These are phyloP conservation scores for Xenosphaeropsis pyriputrescens DNA, from an alignment of 2,329 filamentous ascomycete species.

Conservation along the genomic window DNA sequence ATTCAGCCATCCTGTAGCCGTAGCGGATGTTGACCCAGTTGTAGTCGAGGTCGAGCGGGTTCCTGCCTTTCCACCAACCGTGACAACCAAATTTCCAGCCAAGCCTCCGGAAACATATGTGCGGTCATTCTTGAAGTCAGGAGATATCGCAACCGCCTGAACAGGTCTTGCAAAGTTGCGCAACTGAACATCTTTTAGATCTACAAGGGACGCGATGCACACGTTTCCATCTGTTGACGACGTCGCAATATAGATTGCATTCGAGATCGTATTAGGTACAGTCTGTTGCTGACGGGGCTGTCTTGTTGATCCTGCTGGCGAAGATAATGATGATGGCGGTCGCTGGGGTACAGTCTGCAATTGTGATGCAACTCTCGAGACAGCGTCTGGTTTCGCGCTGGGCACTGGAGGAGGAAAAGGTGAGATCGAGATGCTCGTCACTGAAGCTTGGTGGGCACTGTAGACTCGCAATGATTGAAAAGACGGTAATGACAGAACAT, in stretches of 20 bases:
- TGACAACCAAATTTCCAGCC: conserved; percentile 77
- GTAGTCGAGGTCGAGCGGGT: conserved; percentile 76
- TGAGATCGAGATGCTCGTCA: conserved; percentile 82
- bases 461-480: conserved; percentile 76
- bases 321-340: conserved; percentile 25
- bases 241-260: conserved; percentile 85
- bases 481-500: conserved; percentile 71
- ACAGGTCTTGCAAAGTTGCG: conserved; percentile 90
- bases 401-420: conserved; percentile 56
- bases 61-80: conserved; percentile 64
- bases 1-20: conserved; percentile 83
- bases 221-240: conserved; percentile 94
- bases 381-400: conserved; percentile 19
- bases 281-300: conserved; percentile 30
- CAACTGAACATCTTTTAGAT: conserved; percentile 78
- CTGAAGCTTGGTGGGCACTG: conserved; percentile 81
- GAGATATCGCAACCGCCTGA: conserved; percentile 84
- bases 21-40: conserved; percentile 64
- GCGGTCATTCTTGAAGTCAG: conserved; percentile 80
- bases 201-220: conserved; percentile 75
- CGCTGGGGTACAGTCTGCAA: conserved; percentile 11
- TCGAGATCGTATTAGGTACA: conserved; percentile 65
- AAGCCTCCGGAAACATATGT: conserved; percentile 84
- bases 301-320: conserved; percentile 34
- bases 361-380: conserved; percentile 18